Percentiles rank a stretch among this genome's conserved stretches.
Evolutionary conservation across 2,329 filamentous ascomycete species (phyloP).

Genomic region (Paecilomyces niveus): DNA sequence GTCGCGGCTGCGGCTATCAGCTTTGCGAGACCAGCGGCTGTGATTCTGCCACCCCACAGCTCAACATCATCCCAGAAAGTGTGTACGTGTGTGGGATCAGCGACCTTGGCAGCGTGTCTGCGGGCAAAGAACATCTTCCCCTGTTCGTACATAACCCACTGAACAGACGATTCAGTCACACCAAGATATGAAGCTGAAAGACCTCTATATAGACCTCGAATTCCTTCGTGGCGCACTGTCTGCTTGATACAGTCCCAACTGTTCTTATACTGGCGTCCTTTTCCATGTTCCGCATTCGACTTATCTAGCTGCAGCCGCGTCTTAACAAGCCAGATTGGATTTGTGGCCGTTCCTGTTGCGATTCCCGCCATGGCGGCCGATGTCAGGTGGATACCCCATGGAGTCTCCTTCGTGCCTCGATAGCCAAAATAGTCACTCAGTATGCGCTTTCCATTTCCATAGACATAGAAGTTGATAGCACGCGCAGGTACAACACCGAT

Average conservation of each 20-base stretch:
- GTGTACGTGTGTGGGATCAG: conserved; percentile 53
- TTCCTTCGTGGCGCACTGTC: conserved; percentile 71
- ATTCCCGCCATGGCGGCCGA: conserved; percentile 74
- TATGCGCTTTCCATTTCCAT: conserved; percentile 82
- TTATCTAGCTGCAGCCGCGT: conserved; percentile 89
- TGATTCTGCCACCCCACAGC: conserved; percentile 70
- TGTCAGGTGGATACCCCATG: conserved; percentile 67
- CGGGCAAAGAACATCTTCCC: conserved; percentile 68
- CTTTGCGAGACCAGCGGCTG: conserved; percentile 70
- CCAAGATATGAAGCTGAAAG: conserved; percentile 88
- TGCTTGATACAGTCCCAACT: conserved; percentile 81
- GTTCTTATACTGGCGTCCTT: conserved; percentile 69
- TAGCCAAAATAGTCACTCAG: conserved; percentile 60
- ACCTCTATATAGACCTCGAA: conserved; percentile 78
- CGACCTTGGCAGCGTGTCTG: conserved; percentile 52
- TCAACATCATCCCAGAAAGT: conserved; percentile 68
- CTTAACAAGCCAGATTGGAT: conserved; percentile 96
- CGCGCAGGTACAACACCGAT: conserved; percentile 83
- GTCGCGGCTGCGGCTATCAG: conserved; percentile 75
- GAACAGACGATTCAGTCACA: conserved; percentile 80
- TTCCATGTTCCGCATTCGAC: conserved; percentile 59
- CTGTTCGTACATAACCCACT: conserved; percentile 93
- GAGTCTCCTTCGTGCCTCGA: conserved; percentile 42
- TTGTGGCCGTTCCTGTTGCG: conserved; percentile 82
- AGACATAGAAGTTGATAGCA: conserved; percentile 89